These are phyloP conservation scores for Combretum micranthum DNA, from an alignment of 345 rosid species.

Conservation along the genomic window DNA sequence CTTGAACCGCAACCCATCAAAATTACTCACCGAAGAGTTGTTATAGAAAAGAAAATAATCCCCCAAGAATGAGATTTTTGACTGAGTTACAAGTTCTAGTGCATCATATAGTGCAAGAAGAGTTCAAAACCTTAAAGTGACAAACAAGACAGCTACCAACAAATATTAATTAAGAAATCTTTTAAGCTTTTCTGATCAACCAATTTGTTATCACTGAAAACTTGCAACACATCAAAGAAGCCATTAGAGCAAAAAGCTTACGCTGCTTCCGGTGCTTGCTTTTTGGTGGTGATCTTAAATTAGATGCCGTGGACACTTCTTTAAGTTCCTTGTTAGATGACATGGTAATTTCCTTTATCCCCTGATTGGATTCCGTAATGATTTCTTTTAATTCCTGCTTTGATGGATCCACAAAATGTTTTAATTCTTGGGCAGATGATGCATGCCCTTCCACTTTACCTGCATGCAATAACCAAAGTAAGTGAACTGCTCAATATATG, in stretches of 20 bases:
- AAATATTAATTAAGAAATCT: too few species aligned
- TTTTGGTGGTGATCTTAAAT: slow-evolving; percentile 12
- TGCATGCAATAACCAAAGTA: slow-evolving; percentile 6
- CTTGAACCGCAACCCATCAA: too few species aligned
- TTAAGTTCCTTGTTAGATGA: slow-evolving; percentile 7
- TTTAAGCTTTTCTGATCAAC: too few species aligned
- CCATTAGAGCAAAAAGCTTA: slow-evolving; percentile 18
- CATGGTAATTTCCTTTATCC: background rate
- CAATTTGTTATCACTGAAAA: too few species aligned
- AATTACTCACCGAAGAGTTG: background rate
- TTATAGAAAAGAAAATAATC: background rate
- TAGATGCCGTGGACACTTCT: slow-evolving; percentile 7
- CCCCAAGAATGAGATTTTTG: background rate
- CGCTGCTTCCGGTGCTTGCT: slow-evolving; percentile 36
- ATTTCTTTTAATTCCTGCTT: slow-evolving; percentile 5
- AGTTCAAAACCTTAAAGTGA: too few species aligned
- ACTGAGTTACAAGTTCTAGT: too few species aligned
- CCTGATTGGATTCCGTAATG: slow-evolving; percentile 7
- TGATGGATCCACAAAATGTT: background rate
- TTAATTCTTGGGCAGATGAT: slow-evolving; percentile 12
- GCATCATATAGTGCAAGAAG: too few species aligned
- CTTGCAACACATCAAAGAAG: background rate
- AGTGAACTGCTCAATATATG: background rate
- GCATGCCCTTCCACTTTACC: slow-evolving; percentile 25
- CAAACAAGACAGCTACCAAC: too few species aligned